Percentiles rank a stretch among this genome's conserved stretches.
These are phyloP conservation scores for Colletotrichum sp. DNA, from an alignment of 2,329 filamentous ascomycete genomes.

Conservation along the genomic window DNA sequence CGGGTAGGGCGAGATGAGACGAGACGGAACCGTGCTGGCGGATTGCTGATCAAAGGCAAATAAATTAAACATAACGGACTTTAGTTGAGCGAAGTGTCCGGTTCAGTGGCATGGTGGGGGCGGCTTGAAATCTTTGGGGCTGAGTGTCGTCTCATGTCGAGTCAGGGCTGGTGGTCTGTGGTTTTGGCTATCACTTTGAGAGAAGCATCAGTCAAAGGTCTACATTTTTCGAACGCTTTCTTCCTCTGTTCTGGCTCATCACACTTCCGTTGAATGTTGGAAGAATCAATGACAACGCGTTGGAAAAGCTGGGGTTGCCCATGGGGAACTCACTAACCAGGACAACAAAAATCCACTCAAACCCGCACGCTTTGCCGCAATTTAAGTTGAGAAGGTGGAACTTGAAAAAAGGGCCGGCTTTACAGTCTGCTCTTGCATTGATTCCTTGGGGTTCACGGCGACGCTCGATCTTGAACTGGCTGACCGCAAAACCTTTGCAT, in stretches of 20 bases:
- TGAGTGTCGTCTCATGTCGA: background rate
- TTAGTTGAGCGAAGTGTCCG: background rate
- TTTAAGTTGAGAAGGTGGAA: background rate
- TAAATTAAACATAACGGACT: background rate
- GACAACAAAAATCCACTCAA: background rate
- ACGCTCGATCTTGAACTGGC: background rate
- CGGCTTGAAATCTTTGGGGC: background rate
- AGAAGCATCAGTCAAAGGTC: background rate
- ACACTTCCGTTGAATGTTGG: background rate
- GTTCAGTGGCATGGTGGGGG: background rate
- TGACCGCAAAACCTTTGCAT: rapidly evolving
- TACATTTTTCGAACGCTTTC: background rate
- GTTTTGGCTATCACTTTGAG: background rate
- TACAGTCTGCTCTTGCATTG: background rate
- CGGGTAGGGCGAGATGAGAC: background rate
- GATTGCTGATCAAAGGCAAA: background rate
- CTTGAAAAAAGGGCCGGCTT: background rate
- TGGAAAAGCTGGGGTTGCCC: background rate
- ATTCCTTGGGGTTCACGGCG: background rate
- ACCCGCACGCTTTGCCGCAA: background rate
- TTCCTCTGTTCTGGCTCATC: background rate
- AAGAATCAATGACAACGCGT: rapidly evolving
- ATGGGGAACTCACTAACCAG: background rate
- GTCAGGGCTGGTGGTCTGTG: background rate
- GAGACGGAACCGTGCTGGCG: background rate